Evolutionary conservation across 306 rosid species (phyloP).

Genomic region (Dalbergia cultrata): DNA sequence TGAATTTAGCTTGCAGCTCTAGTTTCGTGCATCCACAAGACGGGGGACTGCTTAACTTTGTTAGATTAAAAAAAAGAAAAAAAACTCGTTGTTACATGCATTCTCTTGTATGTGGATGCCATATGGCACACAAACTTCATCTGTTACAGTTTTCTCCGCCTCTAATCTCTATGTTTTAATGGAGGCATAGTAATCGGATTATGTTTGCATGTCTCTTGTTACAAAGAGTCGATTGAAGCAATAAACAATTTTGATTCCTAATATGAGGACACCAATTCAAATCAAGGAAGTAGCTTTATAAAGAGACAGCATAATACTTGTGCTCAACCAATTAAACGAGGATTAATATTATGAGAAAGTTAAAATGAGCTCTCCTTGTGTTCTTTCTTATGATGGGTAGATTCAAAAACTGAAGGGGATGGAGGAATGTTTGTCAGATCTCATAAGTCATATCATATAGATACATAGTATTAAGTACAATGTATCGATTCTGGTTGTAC

Average conservation of each 20-base stretch:
- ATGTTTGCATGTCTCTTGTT: conserved; percentile 1
- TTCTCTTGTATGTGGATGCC: conserved; percentile 11
- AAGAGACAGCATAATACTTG: not conserved
- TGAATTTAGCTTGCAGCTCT: not conserved
- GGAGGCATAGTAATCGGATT: conserved; percentile 2
- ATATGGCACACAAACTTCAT: not conserved
- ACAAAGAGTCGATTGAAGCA: not conserved
- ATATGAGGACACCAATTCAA: not conserved
- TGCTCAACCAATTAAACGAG: not conserved
- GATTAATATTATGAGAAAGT: not conserved
- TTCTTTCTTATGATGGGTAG: conserved; percentile 18
- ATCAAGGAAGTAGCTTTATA: not conserved
- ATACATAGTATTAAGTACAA: conserved; percentile 35
- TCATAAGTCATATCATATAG: not conserved
- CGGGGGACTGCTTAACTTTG: not conserved
- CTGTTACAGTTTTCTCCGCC: not conserved
- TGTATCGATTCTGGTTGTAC: conserved; percentile 36
- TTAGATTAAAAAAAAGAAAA: no score
- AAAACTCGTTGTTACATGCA: not conserved
- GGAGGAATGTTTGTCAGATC: conserved; percentile 55
- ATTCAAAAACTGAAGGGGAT: conserved; percentile 21
- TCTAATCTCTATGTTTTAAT: conserved; percentile 7
- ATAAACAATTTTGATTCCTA: not conserved
- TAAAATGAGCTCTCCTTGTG: not conserved
- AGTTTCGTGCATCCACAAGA: not conserved